These are phyloP conservation scores for Phaffia rhodozyma DNA, from an alignment of 1,284 basidiomycete species.

Conservation along the genomic window DNA sequence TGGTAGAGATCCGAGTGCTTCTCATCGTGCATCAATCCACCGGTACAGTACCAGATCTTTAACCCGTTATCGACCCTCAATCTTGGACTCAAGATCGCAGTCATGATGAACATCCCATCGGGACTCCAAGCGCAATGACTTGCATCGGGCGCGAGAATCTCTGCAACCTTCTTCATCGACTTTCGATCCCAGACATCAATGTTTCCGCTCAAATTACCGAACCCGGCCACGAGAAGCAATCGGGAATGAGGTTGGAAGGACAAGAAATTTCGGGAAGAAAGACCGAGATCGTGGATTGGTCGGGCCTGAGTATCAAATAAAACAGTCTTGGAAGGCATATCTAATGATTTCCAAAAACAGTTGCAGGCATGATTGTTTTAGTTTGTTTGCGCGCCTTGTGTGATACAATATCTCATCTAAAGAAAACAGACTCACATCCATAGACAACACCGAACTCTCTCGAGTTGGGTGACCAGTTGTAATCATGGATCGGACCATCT, in stretches of 20 bases:
- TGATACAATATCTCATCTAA: too few species aligned
- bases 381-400: too few species aligned
- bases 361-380: not conserved
- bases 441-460: constrained; percentile 95
- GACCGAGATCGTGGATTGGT: constrained; percentile 79
- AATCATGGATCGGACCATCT: constrained; percentile 95
- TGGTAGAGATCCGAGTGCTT: constrained; percentile 77
- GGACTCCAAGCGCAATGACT: constrained; percentile 92
- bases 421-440: constrained; percentile 57
- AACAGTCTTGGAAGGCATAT: constrained; percentile 89
- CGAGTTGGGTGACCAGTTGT: constrained; percentile 91
- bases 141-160: constrained; percentile 86
- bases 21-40: constrained; percentile 71
- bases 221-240: constrained; percentile 79
- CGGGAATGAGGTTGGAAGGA: constrained; percentile 90
- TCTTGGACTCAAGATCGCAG: constrained; percentile 84
- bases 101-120: constrained; percentile 82
- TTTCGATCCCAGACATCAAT: constrained; percentile 86
- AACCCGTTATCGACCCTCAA: constrained; percentile 94
- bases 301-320: constrained; percentile 85
- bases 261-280: constrained; percentile 79
- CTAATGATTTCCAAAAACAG: constrained; percentile 33
- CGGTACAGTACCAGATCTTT: constrained; percentile 88
- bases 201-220: constrained; percentile 90
- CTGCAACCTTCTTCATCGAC: constrained; percentile 65